Conservation (phyloP, 371 early-diverging fungal genomes). For the Fennellomyces sp. region DNA sequence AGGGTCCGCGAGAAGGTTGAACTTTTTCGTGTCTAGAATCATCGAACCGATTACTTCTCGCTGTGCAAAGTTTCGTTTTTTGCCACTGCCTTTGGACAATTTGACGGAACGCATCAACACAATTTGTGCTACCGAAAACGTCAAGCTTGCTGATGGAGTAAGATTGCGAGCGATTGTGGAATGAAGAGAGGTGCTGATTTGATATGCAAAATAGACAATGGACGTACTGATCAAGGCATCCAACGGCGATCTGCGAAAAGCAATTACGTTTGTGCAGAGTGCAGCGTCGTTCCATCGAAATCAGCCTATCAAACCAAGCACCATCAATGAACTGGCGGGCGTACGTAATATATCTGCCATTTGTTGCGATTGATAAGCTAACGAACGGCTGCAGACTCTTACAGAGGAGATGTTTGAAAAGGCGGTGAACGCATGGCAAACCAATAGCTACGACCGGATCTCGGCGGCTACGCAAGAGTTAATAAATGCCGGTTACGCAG, state of each 20-base stretch:
- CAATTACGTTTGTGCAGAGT: conserved; percentile 92
- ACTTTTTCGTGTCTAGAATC: conserved; percentile 56
- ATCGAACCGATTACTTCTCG: conserved; percentile 96
- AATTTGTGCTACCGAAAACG: conserved; percentile 73
- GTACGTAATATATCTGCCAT: conserved; percentile 32
- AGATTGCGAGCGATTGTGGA: neutral
- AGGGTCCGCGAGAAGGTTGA: neutral
- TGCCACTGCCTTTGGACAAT: conserved; percentile 68
- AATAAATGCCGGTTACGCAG: conserved; percentile 78
- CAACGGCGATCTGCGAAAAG: conserved; percentile 92
- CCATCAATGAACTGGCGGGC: conserved; percentile 86
- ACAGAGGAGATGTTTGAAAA: conserved; percentile 64
- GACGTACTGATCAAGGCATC: conserved; percentile 75
- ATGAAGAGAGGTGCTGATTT: neutral
- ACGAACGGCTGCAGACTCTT: too few relatives aligned
- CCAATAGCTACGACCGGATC: conserved; percentile 41
- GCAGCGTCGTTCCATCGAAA: conserved; percentile 66
- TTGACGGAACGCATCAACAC: conserved; percentile 58
- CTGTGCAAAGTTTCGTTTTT: conserved; percentile 97
- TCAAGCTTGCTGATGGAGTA: conserved; percentile 55
- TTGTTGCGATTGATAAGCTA: conserved; percentile 21
- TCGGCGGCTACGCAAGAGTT: conserved; percentile 52
- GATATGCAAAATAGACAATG: conserved; percentile 56
- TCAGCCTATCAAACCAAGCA: conserved; percentile 50
- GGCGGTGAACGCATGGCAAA: conserved; percentile 57